Base-by-base conservation (phyloP, 1,284 basidiomycete genomes). In the Flammula alnicola region DNA sequence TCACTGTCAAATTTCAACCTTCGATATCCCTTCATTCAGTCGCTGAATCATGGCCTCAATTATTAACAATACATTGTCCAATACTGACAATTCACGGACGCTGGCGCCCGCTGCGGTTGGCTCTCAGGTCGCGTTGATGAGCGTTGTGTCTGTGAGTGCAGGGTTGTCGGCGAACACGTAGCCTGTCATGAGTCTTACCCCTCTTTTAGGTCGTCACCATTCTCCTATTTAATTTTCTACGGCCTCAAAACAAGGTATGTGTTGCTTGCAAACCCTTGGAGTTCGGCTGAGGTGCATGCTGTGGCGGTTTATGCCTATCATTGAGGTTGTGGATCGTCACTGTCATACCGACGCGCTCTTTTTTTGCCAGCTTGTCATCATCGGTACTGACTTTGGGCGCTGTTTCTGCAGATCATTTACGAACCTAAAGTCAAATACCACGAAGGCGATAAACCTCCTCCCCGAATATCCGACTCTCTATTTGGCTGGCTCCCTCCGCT, bases 401-500 rank as follows among this genome's bases (percentile, higher is more conserved):
- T 51, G 16, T n/a, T n/a, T 50, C 32, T 38, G 14, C 29, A 78
- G 75, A 68, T 77, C 46, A 74, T 78, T 49, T 98, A 98, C 67
- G 90, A 93, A 70, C 84, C 92, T 57, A 91, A 94, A 72, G 76
- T 78, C 72, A 95, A 95, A 68, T 95, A 95, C 65, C 90, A 93
- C 60, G 80, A 84, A 52, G 92, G 87, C 48, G 75, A 85, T 68
- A 93, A 93, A 67, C 76, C 80, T 23, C 91, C 91, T 10, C 93
- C 92, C 10, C 79, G 81, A 32, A 88, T 95, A 64, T 88, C 87
- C 49, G 86, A 91, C 66, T 86, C 89, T 2, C 71, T 94, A 48
- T 83, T 92, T 40, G 90, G 91, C 46, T 96, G 95, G 96, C 74
- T 98, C 1, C 86, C 86, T 17, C 95, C 96, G 2, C 80, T 98